Base-by-base conservation (phyloP, 805 yeast genomes). In the Candida quercuum region DNA sequence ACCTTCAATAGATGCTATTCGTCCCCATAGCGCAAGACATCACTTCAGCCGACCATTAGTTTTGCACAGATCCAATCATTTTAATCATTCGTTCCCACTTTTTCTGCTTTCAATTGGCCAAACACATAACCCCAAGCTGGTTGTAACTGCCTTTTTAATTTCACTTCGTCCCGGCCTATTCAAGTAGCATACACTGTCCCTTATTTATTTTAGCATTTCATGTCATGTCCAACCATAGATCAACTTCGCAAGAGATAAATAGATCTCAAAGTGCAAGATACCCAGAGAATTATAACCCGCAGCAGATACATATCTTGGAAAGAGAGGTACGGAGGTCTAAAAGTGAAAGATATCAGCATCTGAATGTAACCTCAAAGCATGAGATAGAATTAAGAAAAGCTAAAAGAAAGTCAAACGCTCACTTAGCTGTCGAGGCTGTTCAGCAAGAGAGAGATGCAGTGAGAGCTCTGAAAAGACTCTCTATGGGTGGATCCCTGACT, bases 401-500 rank as follows among this genome's bases (percentile, higher is more conserved):
- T 10, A 64, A 63, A 39, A 48, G 72, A 30, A 66, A 67, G 40
- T 65, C 73, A 38, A 63, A 74, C 51, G 65, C 69, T 35, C 48
- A 67, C 30, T 71, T 74, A 25, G 94, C 94, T 2, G 88, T 86
- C 3, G 78, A 78, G 48, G 86, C 87, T 6, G 74, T 85, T 32
- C 86, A 84, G 51, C 78, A 76, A 42, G 93, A 85, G 53, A 69
- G 82, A 44, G 76, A 78, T 58, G 77, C 79, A 56, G 85, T 85
- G 43, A 76, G 82, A 26, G 83, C 86, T 16, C 62, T 85, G 46
- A 85, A 85, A 54, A 66, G 94, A 41, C 64, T 82, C 14, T 79
- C 87, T 0, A 81, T 85, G 36, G 93, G 70, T 16, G 64, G 67
- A 35, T 68, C 69, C 18, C 41, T 64, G n/a, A 43, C 61, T 35